These are phyloP conservation scores for Annulohypoxylon nitens DNA, from an alignment of 495 filamentous ascomycete species.

Conservation along the genomic window DNA sequence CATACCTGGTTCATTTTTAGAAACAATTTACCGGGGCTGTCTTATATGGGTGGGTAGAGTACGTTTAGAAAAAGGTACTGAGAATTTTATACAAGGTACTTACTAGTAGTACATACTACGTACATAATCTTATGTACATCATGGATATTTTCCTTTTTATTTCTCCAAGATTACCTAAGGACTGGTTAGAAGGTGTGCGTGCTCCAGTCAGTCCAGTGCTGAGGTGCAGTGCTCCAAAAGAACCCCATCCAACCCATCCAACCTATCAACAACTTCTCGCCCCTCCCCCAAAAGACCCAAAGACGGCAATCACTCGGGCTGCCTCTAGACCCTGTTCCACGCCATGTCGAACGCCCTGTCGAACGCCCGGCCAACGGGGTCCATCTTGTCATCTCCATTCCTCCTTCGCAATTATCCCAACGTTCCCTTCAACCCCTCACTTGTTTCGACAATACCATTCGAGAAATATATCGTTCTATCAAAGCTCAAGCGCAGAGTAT, in stretches of 20 bases:
- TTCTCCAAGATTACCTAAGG: conserved; percentile 35
- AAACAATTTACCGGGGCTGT: conserved; percentile 33
- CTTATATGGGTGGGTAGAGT: conserved; percentile 26
- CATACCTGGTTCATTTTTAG: conserved; percentile 36
- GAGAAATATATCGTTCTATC: conserved; percentile 38
- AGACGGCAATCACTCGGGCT: conserved; percentile 21
- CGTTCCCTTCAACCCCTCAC: conserved; percentile 37
- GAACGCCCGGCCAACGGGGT: background rate
- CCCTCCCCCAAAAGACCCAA: conserved; percentile 15
- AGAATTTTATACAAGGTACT: background rate
- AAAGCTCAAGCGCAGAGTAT: background rate
- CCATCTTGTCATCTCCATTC: conserved; percentile 1
- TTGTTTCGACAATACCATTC: conserved; percentile 44
- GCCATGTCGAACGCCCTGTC: background rate
- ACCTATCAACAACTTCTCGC: too few species aligned
- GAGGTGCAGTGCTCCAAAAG: background rate
- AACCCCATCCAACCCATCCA: too few species aligned
- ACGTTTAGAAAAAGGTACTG: conserved; percentile 10
- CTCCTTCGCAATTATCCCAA: conserved; percentile 25
- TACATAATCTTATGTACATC: background rate
- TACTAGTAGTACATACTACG: background rate
- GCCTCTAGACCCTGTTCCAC: conserved; percentile 25
- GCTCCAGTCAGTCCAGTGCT: background rate
- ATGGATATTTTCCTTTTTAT: background rate
- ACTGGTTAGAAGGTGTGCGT: conserved; percentile 19